phyloP scores from a whole-genome alignment of 1,284 basidiomycete species.

The Boletellus deceptivus region DNA sequence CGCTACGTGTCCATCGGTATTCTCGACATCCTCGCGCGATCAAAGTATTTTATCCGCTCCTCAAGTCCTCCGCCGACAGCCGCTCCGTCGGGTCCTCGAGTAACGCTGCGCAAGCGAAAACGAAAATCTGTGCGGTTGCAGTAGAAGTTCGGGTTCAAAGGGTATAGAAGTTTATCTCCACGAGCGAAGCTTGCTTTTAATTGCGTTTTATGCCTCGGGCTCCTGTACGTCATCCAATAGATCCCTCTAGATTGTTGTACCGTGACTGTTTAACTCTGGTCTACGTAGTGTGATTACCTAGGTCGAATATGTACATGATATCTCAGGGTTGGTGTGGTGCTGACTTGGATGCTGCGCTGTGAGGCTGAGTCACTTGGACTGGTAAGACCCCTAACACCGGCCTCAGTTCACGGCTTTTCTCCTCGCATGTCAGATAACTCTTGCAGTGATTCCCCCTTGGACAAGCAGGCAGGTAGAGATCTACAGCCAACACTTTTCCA shows the following conservation, averaged over 20 bases:
- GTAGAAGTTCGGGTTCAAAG: slow-evolving; percentile 5
- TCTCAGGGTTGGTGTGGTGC: not conserved
- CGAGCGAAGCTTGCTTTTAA: not conserved
- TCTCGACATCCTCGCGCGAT: slow-evolving; percentile 10
- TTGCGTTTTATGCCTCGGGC: not conserved
- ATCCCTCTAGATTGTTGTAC: not conserved
- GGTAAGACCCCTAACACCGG: slow-evolving; percentile 7
- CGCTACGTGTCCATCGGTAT: slow-evolving; percentile 29
- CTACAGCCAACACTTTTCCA: not conserved
- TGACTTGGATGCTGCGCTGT: too few species aligned
- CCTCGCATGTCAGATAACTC: too few species aligned
- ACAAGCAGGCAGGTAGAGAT: slow-evolving; percentile 6
- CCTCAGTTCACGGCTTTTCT: too few species aligned
- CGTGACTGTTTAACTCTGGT: not conserved
- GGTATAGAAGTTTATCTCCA: too few species aligned
- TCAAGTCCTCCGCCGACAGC: slow-evolving; percentile 1
- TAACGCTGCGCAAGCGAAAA: slow-evolving; percentile 22
- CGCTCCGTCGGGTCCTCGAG: slow-evolving; percentile 11
- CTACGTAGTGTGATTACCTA: not conserved
- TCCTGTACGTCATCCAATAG: not conserved
- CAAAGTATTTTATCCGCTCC: slow-evolving; percentile 15
- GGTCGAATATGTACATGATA: not conserved
- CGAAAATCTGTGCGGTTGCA: slow-evolving; percentile 26
- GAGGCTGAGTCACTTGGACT: too few species aligned
- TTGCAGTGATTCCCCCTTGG: too few species aligned